Base-by-base conservation (phyloP, 148 eudicot genomes). In the Chenopodium quinoa region DNA sequence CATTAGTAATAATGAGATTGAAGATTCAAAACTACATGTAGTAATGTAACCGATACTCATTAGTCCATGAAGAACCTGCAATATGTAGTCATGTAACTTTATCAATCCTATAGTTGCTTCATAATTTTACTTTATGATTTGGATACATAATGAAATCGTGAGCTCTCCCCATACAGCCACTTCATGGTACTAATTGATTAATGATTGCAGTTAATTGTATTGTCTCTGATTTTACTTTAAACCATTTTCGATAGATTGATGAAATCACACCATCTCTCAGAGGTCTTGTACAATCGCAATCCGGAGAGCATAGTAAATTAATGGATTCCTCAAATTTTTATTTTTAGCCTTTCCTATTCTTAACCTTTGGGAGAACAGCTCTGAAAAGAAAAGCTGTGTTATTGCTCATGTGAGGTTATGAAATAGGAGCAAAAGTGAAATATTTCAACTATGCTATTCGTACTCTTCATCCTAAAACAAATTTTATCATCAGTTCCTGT, bases 91-190 rank as follows among this genome's bases (percentile, higher is more conserved):
- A 71, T 74, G 4, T 52, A 50, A 74, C n/a, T 74, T 19, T 73
- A 73, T 48, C 31, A 25, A 1, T 73, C 34, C 54, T 72, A 23
- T 74, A 74, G 52, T 73, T 50, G 68, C 31, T 50, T 75, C 32
- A 67, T 79, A 44, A 19, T 78, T 40, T 27, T 52, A 68, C n/a
- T 56, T 10, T n/a, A 76, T 75, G 58, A 12, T 76, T 58, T 23
- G 23, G 23, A 23, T 23, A 23, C 23, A 23, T 23, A 23, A 23
- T 23, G 23, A 23, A 29, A 46, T 9, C 68, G 3, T 25, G 83
- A 80, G 64, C 83, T 81, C 83, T 81, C 73, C 64, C 83, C 83
- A 75, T 75, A 47, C 66, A 81, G 17, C 72, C 78, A 81, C 78
- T 75, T 81, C 83, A 81, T 66, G 71, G 66, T 56, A 4, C 56